Percentiles rank a stretch among this genome's conserved stretches.
Evolutionary conservation across 352 stramenopile genomes (phyloP).

Genomic region (Globisporangium barbulae): DNA sequence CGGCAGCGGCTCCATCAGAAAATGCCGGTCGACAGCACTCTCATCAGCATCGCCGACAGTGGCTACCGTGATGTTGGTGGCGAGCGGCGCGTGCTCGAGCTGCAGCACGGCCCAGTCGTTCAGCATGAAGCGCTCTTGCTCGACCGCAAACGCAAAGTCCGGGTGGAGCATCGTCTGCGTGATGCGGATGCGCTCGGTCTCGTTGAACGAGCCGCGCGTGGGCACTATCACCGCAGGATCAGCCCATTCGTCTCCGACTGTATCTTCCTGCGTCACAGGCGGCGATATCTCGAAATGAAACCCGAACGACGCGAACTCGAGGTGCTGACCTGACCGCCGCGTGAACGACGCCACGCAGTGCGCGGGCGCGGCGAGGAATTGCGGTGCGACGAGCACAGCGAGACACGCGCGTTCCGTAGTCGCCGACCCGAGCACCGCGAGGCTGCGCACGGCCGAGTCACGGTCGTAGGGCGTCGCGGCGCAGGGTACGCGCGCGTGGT

Average conservation of each 20-base stretch:
- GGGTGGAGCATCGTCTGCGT: background rate
- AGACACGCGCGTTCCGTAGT: slow-evolving; percentile 1
- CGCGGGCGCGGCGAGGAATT: slow-evolving; percentile 2
- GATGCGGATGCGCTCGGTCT: slow-evolving; percentile 6
- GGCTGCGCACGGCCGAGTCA: slow-evolving; percentile 1
- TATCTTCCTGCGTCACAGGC: background rate
- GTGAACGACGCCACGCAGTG: slow-evolving; percentile 8
- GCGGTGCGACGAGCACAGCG: slow-evolving; percentile 3
- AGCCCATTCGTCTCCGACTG: background rate
- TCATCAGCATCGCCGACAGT: background rate
- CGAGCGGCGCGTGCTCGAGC: background rate
- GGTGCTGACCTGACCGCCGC: background rate
- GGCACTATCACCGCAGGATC: background rate
- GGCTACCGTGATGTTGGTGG: background rate
- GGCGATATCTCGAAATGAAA: background rate
- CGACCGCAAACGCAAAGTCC: background rate
- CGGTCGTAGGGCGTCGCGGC: background rate
- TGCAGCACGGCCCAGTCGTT: slow-evolving; percentile 5
- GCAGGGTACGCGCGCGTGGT: background rate
- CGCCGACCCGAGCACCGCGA: background rate
- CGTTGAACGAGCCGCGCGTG: slow-evolving; percentile 3
- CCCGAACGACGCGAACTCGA: slow-evolving; percentile 10
- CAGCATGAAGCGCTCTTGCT: background rate
- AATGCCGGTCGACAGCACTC: background rate
- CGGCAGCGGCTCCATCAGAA: background rate